Percentiles rank a stretch among this genome's conserved stretches.
Conservation (phyloP, 2,329 filamentous ascomycete species). For the Fusarium foetens region DNA sequence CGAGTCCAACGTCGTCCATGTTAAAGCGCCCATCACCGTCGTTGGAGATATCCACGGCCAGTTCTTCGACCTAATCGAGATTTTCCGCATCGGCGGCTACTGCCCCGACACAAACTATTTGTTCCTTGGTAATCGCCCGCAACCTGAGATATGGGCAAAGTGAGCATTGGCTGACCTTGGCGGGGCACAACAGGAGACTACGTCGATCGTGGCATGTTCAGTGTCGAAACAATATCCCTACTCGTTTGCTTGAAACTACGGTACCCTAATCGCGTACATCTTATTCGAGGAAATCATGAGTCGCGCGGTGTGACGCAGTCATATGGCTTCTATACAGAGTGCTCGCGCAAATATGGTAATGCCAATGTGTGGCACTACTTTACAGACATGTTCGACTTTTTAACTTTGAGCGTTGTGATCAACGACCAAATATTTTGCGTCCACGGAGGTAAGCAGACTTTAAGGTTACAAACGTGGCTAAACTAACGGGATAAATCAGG, state of each 20-base stretch:
- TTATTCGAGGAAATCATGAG: slow-evolving; percentile 98
- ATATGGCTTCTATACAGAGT: slow-evolving; percentile 99
- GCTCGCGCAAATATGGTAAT: slow-evolving; percentile 96
- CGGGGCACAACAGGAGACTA: slow-evolving; percentile 77
- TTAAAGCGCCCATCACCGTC: slow-evolving; percentile 93
- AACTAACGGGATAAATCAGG: slow-evolving; percentile 56
- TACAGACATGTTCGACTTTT: slow-evolving; percentile 99
- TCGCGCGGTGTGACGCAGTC: slow-evolving; percentile 97
- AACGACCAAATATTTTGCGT: slow-evolving; percentile 99
- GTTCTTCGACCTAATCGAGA: slow-evolving; percentile 99
- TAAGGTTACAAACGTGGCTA: not conserved
- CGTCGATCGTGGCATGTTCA: slow-evolving; percentile 97
- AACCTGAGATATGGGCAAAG: not conserved
- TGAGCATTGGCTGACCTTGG: slow-evolving; percentile 17
- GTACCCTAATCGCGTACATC: slow-evolving; percentile 93
- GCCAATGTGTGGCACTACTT: slow-evolving; percentile 99
- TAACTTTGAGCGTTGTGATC: slow-evolving; percentile 96
- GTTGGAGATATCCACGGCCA: slow-evolving; percentile 99
- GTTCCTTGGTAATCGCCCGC: slow-evolving; percentile 77
- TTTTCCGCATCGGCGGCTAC: slow-evolving; percentile 97
- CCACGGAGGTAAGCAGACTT: slow-evolving; percentile 74
- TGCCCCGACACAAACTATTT: slow-evolving; percentile 99
- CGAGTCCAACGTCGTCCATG: slow-evolving; percentile 99
- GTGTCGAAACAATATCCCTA: slow-evolving; percentile 97
- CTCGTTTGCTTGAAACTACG: slow-evolving; percentile 96